Base-by-base conservation (phyloP, 306 rosid genomes). In the Fragaria ananassa region DNA sequence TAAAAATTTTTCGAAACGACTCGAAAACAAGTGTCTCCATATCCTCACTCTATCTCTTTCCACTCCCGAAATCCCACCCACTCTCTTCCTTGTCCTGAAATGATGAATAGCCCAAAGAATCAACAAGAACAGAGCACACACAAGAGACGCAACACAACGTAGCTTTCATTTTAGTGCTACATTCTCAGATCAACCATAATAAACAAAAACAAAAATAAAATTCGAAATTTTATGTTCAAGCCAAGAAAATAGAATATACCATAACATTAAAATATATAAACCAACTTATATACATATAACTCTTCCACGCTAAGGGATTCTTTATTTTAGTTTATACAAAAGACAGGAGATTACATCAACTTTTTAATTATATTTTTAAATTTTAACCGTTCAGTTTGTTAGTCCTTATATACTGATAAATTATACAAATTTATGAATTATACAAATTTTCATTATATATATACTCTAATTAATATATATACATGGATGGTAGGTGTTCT, bases 51-150 rank as follows among this genome's bases (percentile, higher is more conserved):
- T 63, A 0, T 35, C 25, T 35, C 25, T 3, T 12, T 18, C 69
- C 27, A 9, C 70, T 65, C 47, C 23, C 23, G 7, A 64, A 64
- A 64, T 64, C 69, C 47, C 70, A 65, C 70, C 27, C 70, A 37
- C 46, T 17, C 3, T 1, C 46, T 35, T 21, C 70, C 27, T 65
- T 62, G 68, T 62, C 68, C 21, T 62, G 42, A 62, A 62, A 35
- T 35, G 25, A 35, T 18, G 25, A 44, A 35, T 8, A 65, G 27
- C 70, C 70, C 27, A 0, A 37, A 65, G 47, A 37, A 34, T 65
- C 70, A 65, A 18, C 47, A 65, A 65, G 27, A 65, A 46, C 4
- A 64, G 8, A 21, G 14, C 68, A 17, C 45, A 64, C 11, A 31
- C 35, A 42, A 10, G 34, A 23, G 34, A 23, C 17, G 0, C 68